These are phyloP conservation scores for Volutella citrinella DNA, from an alignment of 2,329 filamentous ascomycete species.

Conservation along the genomic window DNA sequence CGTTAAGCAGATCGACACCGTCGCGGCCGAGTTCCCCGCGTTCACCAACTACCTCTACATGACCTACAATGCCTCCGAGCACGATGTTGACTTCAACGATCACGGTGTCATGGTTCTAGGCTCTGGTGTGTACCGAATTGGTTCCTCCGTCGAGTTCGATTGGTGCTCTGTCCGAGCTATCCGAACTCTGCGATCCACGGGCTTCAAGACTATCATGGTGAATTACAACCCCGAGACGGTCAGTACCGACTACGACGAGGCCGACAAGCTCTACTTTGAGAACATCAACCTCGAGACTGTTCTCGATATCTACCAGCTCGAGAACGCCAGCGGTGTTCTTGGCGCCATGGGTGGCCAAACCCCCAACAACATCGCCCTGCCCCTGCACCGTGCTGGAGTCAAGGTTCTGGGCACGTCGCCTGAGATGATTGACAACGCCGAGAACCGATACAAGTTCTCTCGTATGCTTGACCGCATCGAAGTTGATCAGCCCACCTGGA, in stretches of 20 bases:
- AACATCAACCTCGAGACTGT: constrained; percentile 89
- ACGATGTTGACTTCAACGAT: constrained; percentile 82
- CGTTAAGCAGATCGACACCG: constrained; percentile 98
- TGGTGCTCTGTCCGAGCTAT: constrained; percentile 98
- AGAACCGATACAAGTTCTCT: constrained; percentile 98
- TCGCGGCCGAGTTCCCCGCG: constrained; percentile 93
- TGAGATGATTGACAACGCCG: constrained; percentile 97
- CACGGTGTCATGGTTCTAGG: constrained; percentile 94
- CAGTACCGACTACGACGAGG: constrained; percentile 88
- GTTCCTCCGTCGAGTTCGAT: constrained; percentile 97
- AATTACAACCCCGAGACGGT: constrained; percentile 93
- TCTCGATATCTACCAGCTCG: constrained; percentile 88
- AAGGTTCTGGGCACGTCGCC: constrained; percentile 94
- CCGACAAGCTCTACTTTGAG: constrained; percentile 93
- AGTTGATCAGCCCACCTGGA: constrained; percentile 97
- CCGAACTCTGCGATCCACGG: constrained; percentile 78
- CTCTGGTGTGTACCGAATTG: constrained; percentile 94
- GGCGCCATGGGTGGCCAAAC: constrained; percentile 97
- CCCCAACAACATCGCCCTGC: constrained; percentile 94
- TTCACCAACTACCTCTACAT: constrained; percentile 95
- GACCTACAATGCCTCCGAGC: constrained; percentile 88
- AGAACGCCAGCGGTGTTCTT: constrained; percentile 78
- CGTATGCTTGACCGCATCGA: constrained; percentile 93
- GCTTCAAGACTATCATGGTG: constrained; percentile 94
- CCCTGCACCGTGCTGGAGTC: constrained; percentile 82